Percentiles rank a stretch among this genome's conserved stretches.
Evolutionary conservation across 495 filamentous ascomycete genomes (phyloP).

Genomic region (Tuber aestivum): DNA sequence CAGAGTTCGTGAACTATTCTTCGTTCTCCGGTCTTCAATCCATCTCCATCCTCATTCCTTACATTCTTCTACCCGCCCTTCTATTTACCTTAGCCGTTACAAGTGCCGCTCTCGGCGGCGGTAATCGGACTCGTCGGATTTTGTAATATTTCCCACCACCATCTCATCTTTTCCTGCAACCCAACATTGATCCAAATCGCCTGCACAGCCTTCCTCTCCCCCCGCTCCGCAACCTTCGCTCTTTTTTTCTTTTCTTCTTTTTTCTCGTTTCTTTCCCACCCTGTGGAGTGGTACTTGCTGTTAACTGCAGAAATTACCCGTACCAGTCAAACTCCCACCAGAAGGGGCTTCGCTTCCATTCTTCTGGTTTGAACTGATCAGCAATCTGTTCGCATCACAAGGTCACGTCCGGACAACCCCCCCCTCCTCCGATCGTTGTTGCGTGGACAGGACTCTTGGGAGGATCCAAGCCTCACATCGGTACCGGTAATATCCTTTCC

Average conservation of each 20-base stretch:
- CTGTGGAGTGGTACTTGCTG: neutral
- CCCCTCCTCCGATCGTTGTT: neutral
- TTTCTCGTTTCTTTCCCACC: neutral
- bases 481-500: neutral
- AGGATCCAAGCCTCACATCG: neutral
- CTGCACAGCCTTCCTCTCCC: neutral
- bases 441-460: neutral
- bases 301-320: neutral
- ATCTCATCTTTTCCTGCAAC: neutral
- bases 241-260: too few species aligned
- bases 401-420: neutral
- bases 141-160: neutral
- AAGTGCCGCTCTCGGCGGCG: conserved; percentile 2
- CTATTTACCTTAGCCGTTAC: neutral
- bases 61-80: neutral
- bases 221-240: neutral
- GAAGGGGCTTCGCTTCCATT: neutral
- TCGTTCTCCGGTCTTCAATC: neutral
- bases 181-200: neutral
- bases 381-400: neutral
- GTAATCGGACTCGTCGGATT: neutral
- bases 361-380: neutral
- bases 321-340: neutral
- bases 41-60: neutral
- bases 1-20: neutral